Conservation (phyloP, 495 filamentous ascomycete genomes). For the Neurospora sp. region DNA sequence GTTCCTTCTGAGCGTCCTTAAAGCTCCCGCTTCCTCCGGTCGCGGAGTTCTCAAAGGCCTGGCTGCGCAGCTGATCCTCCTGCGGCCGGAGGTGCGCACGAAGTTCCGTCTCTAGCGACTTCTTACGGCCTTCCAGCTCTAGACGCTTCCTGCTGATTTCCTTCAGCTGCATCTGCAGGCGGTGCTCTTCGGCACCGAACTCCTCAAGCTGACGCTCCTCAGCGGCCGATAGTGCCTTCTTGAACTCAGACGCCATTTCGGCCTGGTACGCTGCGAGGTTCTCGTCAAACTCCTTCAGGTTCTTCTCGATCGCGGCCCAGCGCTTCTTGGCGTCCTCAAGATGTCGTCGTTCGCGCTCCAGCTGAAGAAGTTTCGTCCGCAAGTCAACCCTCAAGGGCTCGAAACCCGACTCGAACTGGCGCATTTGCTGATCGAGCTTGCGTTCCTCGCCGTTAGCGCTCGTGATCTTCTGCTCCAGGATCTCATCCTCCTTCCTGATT, state of each 20-base stretch:
- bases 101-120: constrained; percentile 69
- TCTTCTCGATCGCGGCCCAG: constrained; percentile 62
- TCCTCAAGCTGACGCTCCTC: constrained; percentile 75
- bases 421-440: constrained; percentile 68
- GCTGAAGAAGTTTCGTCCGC: constrained; percentile 54
- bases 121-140: constrained; percentile 73
- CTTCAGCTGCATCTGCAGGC: constrained; percentile 61
- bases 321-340: constrained; percentile 61
- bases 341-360: constrained; percentile 63
- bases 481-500: constrained; percentile 51
- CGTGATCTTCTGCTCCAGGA: constrained; percentile 79
- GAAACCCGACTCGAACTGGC: constrained; percentile 73
- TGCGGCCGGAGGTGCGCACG: constrained; percentile 74
- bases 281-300: constrained; percentile 63
- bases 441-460: constrained; percentile 67
- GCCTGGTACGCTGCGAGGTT: constrained; percentile 62
- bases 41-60: constrained; percentile 58
- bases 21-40: constrained; percentile 54
- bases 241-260: constrained; percentile 79
- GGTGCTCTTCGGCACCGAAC: constrained; percentile 56
- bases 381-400: constrained; percentile 68
- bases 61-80: constrained; percentile 75
- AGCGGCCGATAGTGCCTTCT: constrained; percentile 71
- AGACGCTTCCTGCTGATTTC: constrained; percentile 62
- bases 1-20: constrained; percentile 70